Percentiles rank a stretch among this genome's conserved stretches.
These are phyloP conservation scores for Fremontodendron californicum DNA, from an alignment of 345 rosid genomes.

Conservation along the genomic window DNA sequence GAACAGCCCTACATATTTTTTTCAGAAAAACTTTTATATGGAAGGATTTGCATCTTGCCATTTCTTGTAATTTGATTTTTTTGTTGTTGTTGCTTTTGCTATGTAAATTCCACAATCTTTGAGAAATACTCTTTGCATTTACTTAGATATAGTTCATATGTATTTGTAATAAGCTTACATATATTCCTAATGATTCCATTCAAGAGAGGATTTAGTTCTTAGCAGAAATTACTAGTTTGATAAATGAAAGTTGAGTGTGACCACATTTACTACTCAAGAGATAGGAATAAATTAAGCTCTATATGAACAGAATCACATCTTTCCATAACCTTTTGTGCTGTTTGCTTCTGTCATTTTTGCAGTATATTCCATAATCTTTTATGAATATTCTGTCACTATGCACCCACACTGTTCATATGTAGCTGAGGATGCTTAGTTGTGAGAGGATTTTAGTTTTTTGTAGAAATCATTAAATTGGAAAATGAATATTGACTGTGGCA, in stretches of 20 bases:
- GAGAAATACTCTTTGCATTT: background rate
- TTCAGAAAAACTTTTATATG: background rate
- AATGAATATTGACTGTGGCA: background rate
- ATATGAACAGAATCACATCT: background rate
- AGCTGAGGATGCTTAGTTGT: background rate
- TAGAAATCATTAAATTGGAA: background rate
- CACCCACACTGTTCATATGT: background rate
- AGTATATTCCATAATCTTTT: background rate
- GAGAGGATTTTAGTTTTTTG: conserved; percentile 4
- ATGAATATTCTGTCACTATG: background rate
- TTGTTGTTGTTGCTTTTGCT: background rate
- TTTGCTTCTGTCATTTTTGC: conserved; percentile 4
- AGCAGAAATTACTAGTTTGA: background rate
- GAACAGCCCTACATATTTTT: background rate
- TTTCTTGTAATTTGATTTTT: background rate
- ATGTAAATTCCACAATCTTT: background rate
- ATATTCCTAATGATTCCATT: background rate
- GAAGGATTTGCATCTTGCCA: background rate
- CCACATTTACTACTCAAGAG: background rate
- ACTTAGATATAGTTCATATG: background rate
- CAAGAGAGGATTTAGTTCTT: background rate
- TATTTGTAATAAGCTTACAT: background rate
- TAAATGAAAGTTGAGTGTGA: background rate
- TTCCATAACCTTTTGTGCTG: background rate
- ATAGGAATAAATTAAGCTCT: background rate